Conservation (phyloP, 1,284 basidiomycete genomes). For the Cerrena zonata region DNA sequence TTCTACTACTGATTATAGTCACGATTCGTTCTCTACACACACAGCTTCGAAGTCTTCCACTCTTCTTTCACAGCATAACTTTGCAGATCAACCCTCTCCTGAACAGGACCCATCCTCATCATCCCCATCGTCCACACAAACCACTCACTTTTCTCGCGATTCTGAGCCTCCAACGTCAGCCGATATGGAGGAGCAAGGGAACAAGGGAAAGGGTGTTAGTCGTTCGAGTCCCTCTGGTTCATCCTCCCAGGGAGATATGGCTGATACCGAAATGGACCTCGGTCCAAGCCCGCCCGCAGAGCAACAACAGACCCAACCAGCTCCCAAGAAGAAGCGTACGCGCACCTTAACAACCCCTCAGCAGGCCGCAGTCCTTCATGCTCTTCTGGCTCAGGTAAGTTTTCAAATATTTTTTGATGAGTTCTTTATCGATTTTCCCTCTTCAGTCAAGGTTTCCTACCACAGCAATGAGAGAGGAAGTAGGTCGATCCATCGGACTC, state of each 20-base stretch:
- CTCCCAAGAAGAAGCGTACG: slow-evolving; percentile 71
- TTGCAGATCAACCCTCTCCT: neutral
- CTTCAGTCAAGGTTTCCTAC: slow-evolving; percentile 77
- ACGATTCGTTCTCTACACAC: slow-evolving; percentile 12
- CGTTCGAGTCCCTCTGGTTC: slow-evolving; percentile 28
- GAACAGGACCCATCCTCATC: neutral
- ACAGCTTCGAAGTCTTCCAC: slow-evolving; percentile 4
- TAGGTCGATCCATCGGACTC: slow-evolving; percentile 74
- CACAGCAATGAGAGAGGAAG: slow-evolving; percentile 77
- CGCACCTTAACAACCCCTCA: slow-evolving; percentile 78
- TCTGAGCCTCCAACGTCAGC: slow-evolving; percentile 3
- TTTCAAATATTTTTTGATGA: slow-evolving; percentile 2
- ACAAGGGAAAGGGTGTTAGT: slow-evolving; percentile 13
- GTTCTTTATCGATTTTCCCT: slow-evolving; percentile 2
- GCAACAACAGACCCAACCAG: slow-evolving; percentile 23
- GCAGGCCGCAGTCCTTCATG: slow-evolving; percentile 75
- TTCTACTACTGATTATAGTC: slow-evolving; percentile 26
- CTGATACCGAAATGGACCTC: slow-evolving; percentile 29
- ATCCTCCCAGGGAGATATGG: slow-evolving; percentile 31
- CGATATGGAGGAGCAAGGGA: slow-evolving; percentile 12
- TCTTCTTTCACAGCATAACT: neutral
- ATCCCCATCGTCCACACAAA: neutral
- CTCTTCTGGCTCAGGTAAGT: slow-evolving; percentile 69
- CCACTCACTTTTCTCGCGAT: neutral
- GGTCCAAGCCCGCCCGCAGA: slow-evolving; percentile 23